Percentiles rank a stretch among this genome's conserved stretches.
Conservation (phyloP, 2,329 filamentous ascomycete species). For the Fusarium miscanthi region DNA sequence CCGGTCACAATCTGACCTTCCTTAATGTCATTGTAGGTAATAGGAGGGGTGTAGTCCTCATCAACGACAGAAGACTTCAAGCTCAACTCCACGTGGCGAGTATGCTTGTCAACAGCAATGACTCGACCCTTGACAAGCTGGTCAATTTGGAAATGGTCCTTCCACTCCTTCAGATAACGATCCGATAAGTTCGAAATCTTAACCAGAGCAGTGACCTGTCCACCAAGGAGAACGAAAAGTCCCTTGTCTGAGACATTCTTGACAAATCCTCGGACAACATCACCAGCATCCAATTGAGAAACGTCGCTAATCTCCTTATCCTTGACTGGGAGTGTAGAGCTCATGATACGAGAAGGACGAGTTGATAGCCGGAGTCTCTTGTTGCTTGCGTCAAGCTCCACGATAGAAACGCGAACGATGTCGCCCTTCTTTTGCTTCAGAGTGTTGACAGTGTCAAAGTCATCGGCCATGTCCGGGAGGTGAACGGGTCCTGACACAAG, state of each 20-base stretch:
- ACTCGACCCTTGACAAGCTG: conserved; percentile 92
- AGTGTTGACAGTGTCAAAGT: conserved; percentile 84
- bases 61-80: conserved; percentile 88
- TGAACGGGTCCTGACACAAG: conserved; percentile 82
- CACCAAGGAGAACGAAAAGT: conserved; percentile 85
- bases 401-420: conserved; percentile 86
- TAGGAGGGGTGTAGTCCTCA: conserved; percentile 77
- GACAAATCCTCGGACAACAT: conserved; percentile 90
- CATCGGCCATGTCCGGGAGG: conserved; percentile 85
- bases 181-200: conserved; percentile 91
- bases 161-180: conserved; percentile 94
- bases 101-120: conserved; percentile 73
- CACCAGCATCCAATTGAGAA: conserved; percentile 78
- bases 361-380: conserved; percentile 86
- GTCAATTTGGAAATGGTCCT: conserved; percentile 85
- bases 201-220: conserved; percentile 83
- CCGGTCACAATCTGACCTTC: conserved; percentile 86
- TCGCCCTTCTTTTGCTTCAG: conserved; percentile 83
- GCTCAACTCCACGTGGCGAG: conserved; percentile 83
- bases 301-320: conserved; percentile 81
- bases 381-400: conserved; percentile 82
- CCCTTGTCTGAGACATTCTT: conserved; percentile 91
- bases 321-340: conserved; percentile 81
- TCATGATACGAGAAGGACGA: conserved; percentile 88
- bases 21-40: conserved; percentile 81